phyloP scores from a whole-genome alignment of 495 filamentous ascomycete genomes.

The Terfezia boudieri region DNA sequence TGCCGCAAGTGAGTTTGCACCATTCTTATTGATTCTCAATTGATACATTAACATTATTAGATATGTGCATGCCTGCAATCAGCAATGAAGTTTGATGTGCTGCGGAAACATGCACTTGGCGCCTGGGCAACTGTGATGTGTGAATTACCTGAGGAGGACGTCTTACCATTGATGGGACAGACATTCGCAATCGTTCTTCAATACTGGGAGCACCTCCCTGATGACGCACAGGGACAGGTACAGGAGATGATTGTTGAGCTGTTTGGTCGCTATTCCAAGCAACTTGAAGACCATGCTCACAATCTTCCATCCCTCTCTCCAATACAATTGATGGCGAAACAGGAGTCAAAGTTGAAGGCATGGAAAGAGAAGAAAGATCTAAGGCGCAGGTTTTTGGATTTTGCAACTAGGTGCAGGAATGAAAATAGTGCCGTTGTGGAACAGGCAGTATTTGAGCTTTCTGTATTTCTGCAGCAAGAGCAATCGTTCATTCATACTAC shows the following conservation, averaged over 20 bases:
- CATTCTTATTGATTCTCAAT: not conserved
- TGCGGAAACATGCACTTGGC: slow-evolving; percentile 54
- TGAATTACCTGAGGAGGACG: slow-evolving; percentile 50
- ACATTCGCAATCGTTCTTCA: slow-evolving; percentile 69
- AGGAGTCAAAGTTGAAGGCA: slow-evolving; percentile 37
- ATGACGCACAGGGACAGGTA: slow-evolving; percentile 32
- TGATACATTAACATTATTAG: slow-evolving; percentile 21
- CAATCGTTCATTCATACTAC: slow-evolving; percentile 64
- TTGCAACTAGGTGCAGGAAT: slow-evolving; percentile 48
- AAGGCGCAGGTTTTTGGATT: slow-evolving; percentile 41
- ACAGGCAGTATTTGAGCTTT: slow-evolving; percentile 55
- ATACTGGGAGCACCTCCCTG: slow-evolving; percentile 50
- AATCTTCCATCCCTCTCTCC: slow-evolving; percentile 55
- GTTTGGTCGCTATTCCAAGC: slow-evolving; percentile 32
- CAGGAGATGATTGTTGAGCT: slow-evolving; percentile 40
- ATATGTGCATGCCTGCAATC: slow-evolving; percentile 75
- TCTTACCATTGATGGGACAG: slow-evolving; percentile 57
- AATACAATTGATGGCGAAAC: slow-evolving; percentile 43
- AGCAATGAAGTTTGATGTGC: slow-evolving; percentile 45
- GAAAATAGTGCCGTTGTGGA: slow-evolving; percentile 69
- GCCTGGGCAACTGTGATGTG: slow-evolving; percentile 64
- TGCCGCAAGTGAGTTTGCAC: slow-evolving; percentile 47
- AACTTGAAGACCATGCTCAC: slow-evolving; percentile 40
- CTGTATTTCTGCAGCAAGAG: slow-evolving; percentile 43
- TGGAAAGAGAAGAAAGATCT: slow-evolving; percentile 35